Evolutionary conservation across 495 filamentous ascomycete genomes (phyloP), one percentile per base, ranked within the genome.

Genomic region (Entonaema liquescens): DNA sequence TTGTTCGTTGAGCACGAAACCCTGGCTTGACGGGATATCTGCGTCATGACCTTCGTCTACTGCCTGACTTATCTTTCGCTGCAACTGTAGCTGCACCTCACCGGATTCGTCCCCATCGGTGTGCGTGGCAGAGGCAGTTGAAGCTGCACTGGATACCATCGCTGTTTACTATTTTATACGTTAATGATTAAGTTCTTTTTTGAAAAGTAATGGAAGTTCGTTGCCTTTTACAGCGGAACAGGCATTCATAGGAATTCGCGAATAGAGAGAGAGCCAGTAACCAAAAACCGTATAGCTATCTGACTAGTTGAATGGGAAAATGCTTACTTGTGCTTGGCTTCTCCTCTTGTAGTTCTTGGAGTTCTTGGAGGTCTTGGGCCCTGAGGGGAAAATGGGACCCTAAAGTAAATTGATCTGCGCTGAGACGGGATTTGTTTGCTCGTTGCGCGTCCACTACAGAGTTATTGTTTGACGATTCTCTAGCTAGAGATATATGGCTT

Each of bases 21-120:
- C 81, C 35, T 79, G 74, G 58, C 77, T 81, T 2, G 81, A 81
- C 19, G 82, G 82, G 28, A 83, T 81, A 67, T 86, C 82, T 55
- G 82, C 83, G 67, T 86, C 82, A 63, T 86, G 83, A 5, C 82
- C 82, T 56, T 84, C 82, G 49, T 79, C 79, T 2, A 78, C 31
- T 12, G 78, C 79, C 56, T 80, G 78, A 25, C 72, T 74, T 54
- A 76, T 76, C 60, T 79, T 77, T 42, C 72, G 76, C 47, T 71
- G 65, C 8, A 78, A 64, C 50, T 77, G 70, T 1, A 77, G 56
- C 42, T 50, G 66, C 38, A 26, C 50, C 33, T 71, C 70, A 19
- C 52, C 53, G 23, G 55, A 42, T 21, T 70, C 72, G 49, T 60
- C 67, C 7, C 61, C 70, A 19, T 72, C 73, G 31, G 31, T 52